Evolutionary conservation across 805 yeast genomes (phyloP), one percentile per base, ranked within the genome.

Genomic region (Pichia pseudocactophila): DNA sequence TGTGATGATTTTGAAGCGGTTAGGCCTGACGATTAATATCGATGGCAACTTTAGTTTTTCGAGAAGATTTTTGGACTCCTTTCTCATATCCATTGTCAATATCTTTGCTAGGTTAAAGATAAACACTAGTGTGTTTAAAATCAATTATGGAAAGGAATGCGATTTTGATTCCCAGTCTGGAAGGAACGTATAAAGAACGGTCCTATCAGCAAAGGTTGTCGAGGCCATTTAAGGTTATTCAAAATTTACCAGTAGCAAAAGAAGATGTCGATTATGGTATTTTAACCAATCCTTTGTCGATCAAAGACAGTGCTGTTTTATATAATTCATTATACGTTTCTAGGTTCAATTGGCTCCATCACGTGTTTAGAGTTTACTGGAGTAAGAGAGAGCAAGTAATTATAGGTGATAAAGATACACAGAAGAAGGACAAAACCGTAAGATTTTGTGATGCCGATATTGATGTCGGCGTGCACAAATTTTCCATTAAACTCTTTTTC

Each of bases 361-460:
- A 72, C 30, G 76, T 87, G 71, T 88, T 90, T 54, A 76, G 76
- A 45, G 68, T 82, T 37, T 86, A 79, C 52, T 90, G 97, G 96
- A 61, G 65, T 2, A 53, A 65, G 44, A 56, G 63, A 42, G 68
- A 64, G 25, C 78, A 45, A 61, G 78, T 42, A 72, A 79, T 48
- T 69, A 42, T 75, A 65, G 58, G 69, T 58, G 58, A 63, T 42
- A 58, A 68, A 46, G 70, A 68, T 43, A 40, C 30, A 16, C 61
- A 63, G 34, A 71, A 64, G 52, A 62, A 94, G 52, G 97, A 90
- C 49, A 79, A 79, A 43, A 88, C 89, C 96, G 81, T 87, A 46
- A 88, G 87, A 57, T 65, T 92, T 43, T 77, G 90, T 51, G 96
- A 89, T 51, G 78, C 89, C 46, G 63, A 66, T 2, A 62, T 88